Conservation (phyloP, 305 asterid species). For the Fraxinus paxiana region DNA sequence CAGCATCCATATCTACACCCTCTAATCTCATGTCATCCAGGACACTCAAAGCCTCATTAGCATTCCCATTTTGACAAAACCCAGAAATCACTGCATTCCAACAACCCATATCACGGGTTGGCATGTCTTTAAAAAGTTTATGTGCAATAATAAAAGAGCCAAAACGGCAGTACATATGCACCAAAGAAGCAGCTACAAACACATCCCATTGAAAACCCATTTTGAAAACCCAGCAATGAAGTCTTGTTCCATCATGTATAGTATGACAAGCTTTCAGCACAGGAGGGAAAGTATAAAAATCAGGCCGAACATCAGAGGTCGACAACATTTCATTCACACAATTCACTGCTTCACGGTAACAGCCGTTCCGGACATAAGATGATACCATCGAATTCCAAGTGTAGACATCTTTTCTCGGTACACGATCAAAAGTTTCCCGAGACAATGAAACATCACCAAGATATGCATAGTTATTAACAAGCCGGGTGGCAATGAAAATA, state of each 20-base stretch:
- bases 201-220: constrained; percentile 8
- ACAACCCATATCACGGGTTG: constrained; percentile 7
- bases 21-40: constrained; percentile 1
- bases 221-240: constrained; percentile 10
- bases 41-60: background rate
- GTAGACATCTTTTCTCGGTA: background rate
- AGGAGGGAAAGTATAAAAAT: background rate
- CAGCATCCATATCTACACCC: background rate
- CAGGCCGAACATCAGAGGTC: background rate
- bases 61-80: constrained; percentile 5
- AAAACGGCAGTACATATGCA: constrained; percentile 5
- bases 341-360: background rate
- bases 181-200: background rate
- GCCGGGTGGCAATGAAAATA: background rate
- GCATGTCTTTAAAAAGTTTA: background rate
- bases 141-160: background rate
- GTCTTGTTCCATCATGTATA: background rate
- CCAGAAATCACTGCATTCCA: constrained; percentile 1
- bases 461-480: background rate
- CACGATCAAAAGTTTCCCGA: background rate
- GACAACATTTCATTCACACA: constrained; percentile 1
- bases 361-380: background rate
- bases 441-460: background rate
- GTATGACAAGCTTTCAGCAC: constrained; percentile 5
- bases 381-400: constrained; percentile 5